Base-by-base conservation (phyloP, 2,329 filamentous ascomycete genomes). In the Venturia effusa region DNA sequence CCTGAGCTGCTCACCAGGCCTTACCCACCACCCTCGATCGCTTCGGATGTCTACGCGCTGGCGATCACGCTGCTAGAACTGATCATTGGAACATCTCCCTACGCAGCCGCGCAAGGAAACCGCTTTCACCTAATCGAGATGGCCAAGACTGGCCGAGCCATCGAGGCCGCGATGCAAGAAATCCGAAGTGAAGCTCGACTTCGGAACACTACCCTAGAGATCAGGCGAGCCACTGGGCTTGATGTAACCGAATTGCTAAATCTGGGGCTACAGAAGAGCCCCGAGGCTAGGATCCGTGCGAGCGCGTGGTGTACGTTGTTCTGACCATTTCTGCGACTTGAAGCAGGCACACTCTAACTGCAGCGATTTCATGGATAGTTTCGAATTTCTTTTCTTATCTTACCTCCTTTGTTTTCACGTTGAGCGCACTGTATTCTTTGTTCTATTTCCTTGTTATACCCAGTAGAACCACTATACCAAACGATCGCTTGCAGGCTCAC, bases 31-130 rank as follows among this genome's bases (percentile, higher is more conserved):
- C 69, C 69, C 1, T 75, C 74, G 0, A 68, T 70, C 2, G 69
- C 72, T 0, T 72, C 73, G 2, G 79, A 81, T 64, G 71, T 79
- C 24, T 80, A 78, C 74, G 73, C 74, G 48, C 71, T 80, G 7
- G 78, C 75, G 27, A 74, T 80, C 39, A 78, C 77, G 1, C 69
- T 81, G 11, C 69, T 80, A 5, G 71, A 70, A n/a, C 62, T 78
- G 5, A 68, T 79, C n/a, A 70, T 77, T 8, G 78, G 78, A 13
- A 68, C 68, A 5, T 75, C 73, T 51, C 78, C 78, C 0, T 80
- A 76, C 62, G 69, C 74, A 5, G 73, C 71, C 17, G 73, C 76
- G 40, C 71, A 69, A 5, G 67, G 67, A 8, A 80, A 80, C 65
- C 68, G 74, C 22, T 78, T 76, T 63, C 72, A 75, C 66, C 69